Conservation (phyloP, 371 early-diverging fungal species). For the Paraphysoderma sedebokerense region DNA sequence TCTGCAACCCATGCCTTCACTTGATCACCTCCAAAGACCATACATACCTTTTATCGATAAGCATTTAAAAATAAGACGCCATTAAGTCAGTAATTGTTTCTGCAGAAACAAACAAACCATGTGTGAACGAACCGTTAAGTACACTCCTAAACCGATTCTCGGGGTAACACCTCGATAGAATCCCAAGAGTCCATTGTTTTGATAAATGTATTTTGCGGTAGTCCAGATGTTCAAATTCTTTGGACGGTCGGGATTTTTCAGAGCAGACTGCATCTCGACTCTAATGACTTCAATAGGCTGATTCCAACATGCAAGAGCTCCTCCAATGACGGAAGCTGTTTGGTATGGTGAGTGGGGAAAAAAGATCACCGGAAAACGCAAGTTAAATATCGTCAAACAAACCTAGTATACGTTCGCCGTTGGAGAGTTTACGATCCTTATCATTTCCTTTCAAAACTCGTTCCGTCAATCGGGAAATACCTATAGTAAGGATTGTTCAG, state of each 20-base stretch:
- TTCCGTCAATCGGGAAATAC: background rate
- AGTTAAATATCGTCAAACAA: background rate
- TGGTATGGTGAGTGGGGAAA: too few relatives aligned
- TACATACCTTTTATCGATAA: too few relatives aligned
- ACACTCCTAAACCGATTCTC: slow-evolving; percentile 76
- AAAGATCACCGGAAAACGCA: slow-evolving; percentile 21
- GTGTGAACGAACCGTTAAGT: slow-evolving; percentile 70
- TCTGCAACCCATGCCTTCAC: slow-evolving; percentile 32
- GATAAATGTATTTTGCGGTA: slow-evolving; percentile 76
- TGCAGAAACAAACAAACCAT: background rate
- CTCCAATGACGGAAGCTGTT: slow-evolving; percentile 75
- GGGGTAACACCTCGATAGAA: slow-evolving; percentile 91
- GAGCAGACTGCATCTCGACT: slow-evolving; percentile 89
- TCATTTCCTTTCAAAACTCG: slow-evolving; percentile 10
- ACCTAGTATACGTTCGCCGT: slow-evolving; percentile 12
- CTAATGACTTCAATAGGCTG: slow-evolving; percentile 95
- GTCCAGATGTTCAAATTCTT: slow-evolving; percentile 66
- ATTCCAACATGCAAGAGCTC: slow-evolving; percentile 87
- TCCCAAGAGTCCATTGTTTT: slow-evolving; percentile 68
- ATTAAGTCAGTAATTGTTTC: background rate
- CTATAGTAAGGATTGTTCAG: too few relatives aligned
- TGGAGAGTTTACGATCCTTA: slow-evolving; percentile 19
- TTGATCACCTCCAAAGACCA: slow-evolving; percentile 83
- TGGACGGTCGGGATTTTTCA: slow-evolving; percentile 64
- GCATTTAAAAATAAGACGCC: too few relatives aligned